Percentiles rank a stretch among this genome's conserved stretches.
phyloP scores from a whole-genome alignment of 495 filamentous ascomycete species.

The Melanomma pulvis-pyrius region DNA sequence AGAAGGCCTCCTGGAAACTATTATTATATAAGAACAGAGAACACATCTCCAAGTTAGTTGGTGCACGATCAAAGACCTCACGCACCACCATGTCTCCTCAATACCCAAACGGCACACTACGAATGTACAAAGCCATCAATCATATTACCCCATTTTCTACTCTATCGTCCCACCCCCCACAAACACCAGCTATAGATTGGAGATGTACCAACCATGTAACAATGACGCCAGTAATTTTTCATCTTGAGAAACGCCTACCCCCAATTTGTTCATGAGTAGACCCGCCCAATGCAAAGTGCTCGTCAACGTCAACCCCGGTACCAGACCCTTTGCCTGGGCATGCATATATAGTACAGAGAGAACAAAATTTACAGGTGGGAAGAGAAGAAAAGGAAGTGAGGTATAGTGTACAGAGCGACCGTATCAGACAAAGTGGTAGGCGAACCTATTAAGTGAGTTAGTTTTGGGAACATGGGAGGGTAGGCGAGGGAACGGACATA shows the following conservation, averaged over 20 bases:
- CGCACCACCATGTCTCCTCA: too few species aligned
- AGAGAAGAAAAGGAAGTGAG: neutral
- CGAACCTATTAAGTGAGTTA: neutral
- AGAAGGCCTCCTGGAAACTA: too few species aligned
- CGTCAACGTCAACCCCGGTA: neutral
- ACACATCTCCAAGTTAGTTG: too few species aligned
- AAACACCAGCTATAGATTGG: neutral
- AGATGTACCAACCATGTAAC: neutral
- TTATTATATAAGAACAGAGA: too few species aligned
- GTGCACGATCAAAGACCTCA: too few species aligned
- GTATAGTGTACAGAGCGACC: neutral
- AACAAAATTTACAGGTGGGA: neutral
- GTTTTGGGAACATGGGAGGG: neutral
- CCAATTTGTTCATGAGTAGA: neutral
- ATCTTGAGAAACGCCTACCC: neutral
- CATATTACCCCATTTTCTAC: too few species aligned
- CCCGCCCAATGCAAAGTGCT: neutral
- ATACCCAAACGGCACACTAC: too few species aligned
- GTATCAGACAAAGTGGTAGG: neutral
- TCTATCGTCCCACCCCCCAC: too few species aligned
- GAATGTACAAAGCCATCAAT: too few species aligned
- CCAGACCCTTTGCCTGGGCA: neutral
- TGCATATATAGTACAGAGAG: constrained; percentile 3
- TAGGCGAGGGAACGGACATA: neutral
- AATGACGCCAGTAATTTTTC: neutral